These are phyloP conservation scores for Kluyveromyces starmeri DNA, from an alignment of 805 yeast genomes.

Conservation along the genomic window DNA sequence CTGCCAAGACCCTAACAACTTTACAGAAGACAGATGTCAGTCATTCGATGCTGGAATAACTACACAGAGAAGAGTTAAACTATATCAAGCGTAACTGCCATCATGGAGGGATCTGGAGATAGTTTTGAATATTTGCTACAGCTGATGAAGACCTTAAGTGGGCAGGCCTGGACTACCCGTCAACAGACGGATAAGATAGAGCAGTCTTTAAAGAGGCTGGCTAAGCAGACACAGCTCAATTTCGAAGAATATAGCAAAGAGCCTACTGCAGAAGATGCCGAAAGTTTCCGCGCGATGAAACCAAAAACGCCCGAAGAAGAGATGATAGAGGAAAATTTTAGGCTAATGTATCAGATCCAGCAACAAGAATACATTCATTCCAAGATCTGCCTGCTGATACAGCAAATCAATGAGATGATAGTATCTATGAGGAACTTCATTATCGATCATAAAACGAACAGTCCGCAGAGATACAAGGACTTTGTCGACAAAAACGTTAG, in stretches of 20 bases:
- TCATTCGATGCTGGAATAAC: too few species aligned
- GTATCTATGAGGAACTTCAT: slow-evolving; percentile 23
- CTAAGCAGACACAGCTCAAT: slow-evolving; percentile 23
- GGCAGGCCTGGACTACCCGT: slow-evolving; percentile 20
- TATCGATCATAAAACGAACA: slow-evolving; percentile 20
- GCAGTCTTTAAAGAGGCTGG: slow-evolving; percentile 17
- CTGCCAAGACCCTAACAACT: too few species aligned
- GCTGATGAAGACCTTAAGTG: slow-evolving; percentile 17
- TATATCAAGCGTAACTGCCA: too few species aligned
- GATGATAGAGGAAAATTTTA: slow-evolving; percentile 21
- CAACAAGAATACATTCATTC: slow-evolving; percentile 23
- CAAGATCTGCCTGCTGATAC: slow-evolving; percentile 19
- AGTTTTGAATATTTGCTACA: slow-evolving; percentile 25
- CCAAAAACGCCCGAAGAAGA: slow-evolving; percentile 11
- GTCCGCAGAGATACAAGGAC: slow-evolving; percentile 14
- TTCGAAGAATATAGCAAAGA: slow-evolving; percentile 16
- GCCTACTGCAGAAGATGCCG: slow-evolving; percentile 10
- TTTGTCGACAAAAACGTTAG: slow-evolving; percentile 18
- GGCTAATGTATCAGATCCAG: slow-evolving; percentile 23
- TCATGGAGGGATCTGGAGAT: slow-evolving; percentile 14
- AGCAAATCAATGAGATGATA: slow-evolving; percentile 23
- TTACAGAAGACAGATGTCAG: too few species aligned
- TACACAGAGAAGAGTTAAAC: too few species aligned
- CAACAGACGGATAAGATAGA: slow-evolving; percentile 24
- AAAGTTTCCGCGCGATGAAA: slow-evolving; percentile 9